These are phyloP conservation scores for Eucalyptus pauciflora DNA, from an alignment of 345 rosid genomes.

Conservation along the genomic window DNA sequence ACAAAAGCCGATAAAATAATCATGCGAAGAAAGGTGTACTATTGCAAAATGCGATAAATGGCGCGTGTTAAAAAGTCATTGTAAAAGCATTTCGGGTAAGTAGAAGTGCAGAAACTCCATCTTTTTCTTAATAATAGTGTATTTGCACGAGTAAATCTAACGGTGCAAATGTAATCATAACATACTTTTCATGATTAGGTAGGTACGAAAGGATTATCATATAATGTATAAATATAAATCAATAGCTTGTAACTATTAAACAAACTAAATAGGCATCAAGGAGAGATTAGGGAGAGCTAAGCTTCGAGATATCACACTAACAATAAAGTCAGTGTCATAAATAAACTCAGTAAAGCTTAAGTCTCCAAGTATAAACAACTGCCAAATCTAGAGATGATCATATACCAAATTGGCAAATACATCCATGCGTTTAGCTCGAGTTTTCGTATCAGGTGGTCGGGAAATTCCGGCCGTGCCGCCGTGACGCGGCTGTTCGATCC, in stretches of 20 bases:
- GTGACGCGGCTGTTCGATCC: not conserved
- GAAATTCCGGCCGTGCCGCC: not conserved
- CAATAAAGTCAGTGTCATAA: not conserved
- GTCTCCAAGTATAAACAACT: not conserved
- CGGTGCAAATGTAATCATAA: not conserved
- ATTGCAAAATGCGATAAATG: fast-evolving
- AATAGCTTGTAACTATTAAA: not conserved
- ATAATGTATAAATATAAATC: not conserved
- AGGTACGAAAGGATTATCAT: not conserved
- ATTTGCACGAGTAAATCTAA: not conserved
- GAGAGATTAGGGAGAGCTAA: not conserved
- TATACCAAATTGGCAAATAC: not conserved
- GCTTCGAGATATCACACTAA: not conserved
- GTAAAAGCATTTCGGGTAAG: not conserved
- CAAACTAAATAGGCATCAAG: not conserved
- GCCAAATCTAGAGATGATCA: not conserved
- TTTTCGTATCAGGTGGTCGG: not conserved
- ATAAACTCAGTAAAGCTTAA: not conserved
- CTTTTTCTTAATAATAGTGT: not conserved
- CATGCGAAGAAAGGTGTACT: fast-evolving
- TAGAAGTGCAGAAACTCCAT: not conserved
- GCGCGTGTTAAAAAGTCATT: not conserved
- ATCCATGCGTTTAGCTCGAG: not conserved
- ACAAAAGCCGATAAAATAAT: not conserved
- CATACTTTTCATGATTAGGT: not conserved